These are phyloP conservation scores for Entomortierella parvispora DNA, from an alignment of 192 early-diverging fungal genomes.

Conservation along the genomic window DNA sequence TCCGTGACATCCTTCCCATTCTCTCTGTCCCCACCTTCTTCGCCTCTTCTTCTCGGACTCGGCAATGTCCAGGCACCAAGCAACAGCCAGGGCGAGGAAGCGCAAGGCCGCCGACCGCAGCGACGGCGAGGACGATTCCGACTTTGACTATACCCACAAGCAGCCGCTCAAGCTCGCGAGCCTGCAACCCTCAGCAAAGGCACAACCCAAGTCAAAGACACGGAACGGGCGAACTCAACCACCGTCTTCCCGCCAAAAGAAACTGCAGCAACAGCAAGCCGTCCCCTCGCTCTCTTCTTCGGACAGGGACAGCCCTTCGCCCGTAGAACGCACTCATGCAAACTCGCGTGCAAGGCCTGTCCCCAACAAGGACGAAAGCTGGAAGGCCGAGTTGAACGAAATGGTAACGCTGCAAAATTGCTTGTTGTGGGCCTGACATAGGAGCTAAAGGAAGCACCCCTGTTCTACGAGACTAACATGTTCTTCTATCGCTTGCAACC, in stretches of 20 bases:
- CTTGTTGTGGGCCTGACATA: neutral
- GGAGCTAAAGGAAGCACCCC: neutral
- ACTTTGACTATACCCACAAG: slow-evolving; percentile 31
- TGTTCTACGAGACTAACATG: no score
- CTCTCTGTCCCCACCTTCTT: no score
- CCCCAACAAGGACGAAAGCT: slow-evolving; percentile 10
- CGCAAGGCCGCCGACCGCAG: slow-evolving; percentile 34
- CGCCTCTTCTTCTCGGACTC: no score
- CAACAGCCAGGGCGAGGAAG: slow-evolving; percentile 14
- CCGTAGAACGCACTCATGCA: neutral
- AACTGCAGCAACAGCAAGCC: slow-evolving; percentile 17
- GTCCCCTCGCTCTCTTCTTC: slow-evolving; percentile 34
- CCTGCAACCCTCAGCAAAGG: neutral
- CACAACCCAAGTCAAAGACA: slow-evolving; percentile 3
- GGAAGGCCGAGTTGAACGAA: slow-evolving; percentile 33
- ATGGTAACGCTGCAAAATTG: slow-evolving; percentile 8
- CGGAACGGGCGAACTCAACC: slow-evolving; percentile 8
- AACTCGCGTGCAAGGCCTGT: neutral
- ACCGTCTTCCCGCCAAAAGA: neutral
- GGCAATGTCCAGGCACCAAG: neutral
- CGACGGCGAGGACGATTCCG: slow-evolving; percentile 34
- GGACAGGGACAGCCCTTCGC: slow-evolving; percentile 24
- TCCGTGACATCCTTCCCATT: no score
- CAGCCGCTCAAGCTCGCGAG: no score
- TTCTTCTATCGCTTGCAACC: no score